These are phyloP conservation scores for Cercis canadensis DNA, from an alignment of 306 rosid species.

Conservation along the genomic window DNA sequence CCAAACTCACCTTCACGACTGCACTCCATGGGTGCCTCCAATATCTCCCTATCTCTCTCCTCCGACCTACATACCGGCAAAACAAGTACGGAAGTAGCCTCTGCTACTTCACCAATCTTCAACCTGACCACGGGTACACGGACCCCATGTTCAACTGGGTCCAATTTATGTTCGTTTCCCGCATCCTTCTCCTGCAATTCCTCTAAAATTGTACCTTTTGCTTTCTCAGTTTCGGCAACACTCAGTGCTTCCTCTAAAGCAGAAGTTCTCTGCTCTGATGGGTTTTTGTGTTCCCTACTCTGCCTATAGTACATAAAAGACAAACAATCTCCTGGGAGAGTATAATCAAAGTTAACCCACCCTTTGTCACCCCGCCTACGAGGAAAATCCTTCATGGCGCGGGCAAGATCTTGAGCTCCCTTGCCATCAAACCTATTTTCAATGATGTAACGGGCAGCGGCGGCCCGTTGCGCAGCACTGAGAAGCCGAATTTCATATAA, in stretches of 20 bases:
- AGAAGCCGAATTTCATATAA: slow-evolving; percentile 79
- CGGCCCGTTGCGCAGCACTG: slow-evolving; percentile 57
- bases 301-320: slow-evolving; percentile 74
- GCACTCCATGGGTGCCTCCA: slow-evolving; percentile 72
- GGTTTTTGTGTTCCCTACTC: slow-evolving; percentile 59
- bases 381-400: slow-evolving; percentile 79
- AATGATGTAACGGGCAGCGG: slow-evolving; percentile 64
- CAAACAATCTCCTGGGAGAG: slow-evolving; percentile 73
- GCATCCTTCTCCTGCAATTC: slow-evolving; percentile 29
- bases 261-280: slow-evolving; percentile 48
- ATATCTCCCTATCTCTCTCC: slow-evolving; percentile 52
- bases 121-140: slow-evolving; percentile 84
- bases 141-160: background rate
- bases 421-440: slow-evolving; percentile 48
- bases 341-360: slow-evolving; percentile 72
- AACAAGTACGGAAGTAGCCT: slow-evolving; percentile 62
- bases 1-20: slow-evolving; percentile 69
- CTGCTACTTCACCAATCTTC: slow-evolving; percentile 88
- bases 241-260: slow-evolving; percentile 63
- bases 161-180: background rate
- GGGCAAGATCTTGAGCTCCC: slow-evolving; percentile 73
- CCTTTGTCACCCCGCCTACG: slow-evolving; percentile 65
- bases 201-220: slow-evolving; percentile 37
- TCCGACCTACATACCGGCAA: slow-evolving; percentile 74
- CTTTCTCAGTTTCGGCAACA: slow-evolving; percentile 60